These are phyloP conservation scores for Ormosia emarginata DNA, from an alignment of 306 rosid genomes.

Conservation along the genomic window DNA sequence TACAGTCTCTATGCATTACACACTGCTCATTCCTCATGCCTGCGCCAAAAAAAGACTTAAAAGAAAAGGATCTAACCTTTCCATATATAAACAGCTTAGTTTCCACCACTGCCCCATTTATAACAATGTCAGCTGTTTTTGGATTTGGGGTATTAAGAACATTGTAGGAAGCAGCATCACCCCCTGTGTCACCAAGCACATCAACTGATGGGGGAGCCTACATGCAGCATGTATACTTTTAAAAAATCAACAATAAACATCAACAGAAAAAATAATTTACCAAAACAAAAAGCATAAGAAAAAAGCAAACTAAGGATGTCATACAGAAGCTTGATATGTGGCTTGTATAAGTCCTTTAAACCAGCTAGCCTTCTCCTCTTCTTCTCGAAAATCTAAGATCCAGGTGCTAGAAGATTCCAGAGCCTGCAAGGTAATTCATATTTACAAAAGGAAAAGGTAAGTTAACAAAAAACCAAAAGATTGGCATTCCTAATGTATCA, in stretches of 20 bases:
- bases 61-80: slow-evolving; percentile 54
- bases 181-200: slow-evolving; percentile 48
- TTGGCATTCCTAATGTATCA: neutral
- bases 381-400: slow-evolving; percentile 73
- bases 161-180: slow-evolving; percentile 31
- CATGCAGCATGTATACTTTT: slow-evolving; percentile 24
- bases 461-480: neutral
- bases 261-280: neutral
- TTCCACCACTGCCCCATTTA: slow-evolving; percentile 83
- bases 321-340: slow-evolving; percentile 94
- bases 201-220: slow-evolving; percentile 73
- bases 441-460: neutral
- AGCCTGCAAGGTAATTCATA: slow-evolving; percentile 44
- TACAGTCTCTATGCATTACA: neutral
- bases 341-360: slow-evolving; percentile 80
- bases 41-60: neutral
- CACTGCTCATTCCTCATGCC: neutral
- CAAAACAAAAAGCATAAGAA: neutral
- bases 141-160: slow-evolving; percentile 34
- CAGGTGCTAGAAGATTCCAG: slow-evolving; percentile 91
- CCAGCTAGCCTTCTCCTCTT: slow-evolving; percentile 72
- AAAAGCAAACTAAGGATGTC: neutral
- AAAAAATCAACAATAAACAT: neutral
- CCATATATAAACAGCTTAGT: slow-evolving; percentile 77
- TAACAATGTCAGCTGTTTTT: slow-evolving; percentile 73